A percentile compares a stretch with the other conserved stretches of the same genome.
Conservation (phyloP, 192 early-diverging fungal species). For the Podila horticola region DNA sequence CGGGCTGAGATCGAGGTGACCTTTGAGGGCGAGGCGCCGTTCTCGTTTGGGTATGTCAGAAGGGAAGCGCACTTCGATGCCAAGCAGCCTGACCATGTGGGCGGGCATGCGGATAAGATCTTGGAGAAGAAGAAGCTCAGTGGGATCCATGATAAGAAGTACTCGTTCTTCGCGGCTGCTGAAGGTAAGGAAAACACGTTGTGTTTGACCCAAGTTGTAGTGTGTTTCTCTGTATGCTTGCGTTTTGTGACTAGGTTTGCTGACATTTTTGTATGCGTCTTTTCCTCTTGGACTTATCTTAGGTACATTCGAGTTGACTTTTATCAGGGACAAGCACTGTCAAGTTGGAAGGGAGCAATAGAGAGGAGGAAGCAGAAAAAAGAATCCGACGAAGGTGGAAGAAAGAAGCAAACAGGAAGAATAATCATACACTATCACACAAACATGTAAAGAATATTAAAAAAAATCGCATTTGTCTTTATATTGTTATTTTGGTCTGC, state of each 20-base stretch:
- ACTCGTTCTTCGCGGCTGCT: slow-evolving; percentile 18
- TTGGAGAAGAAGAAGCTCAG: slow-evolving; percentile 3
- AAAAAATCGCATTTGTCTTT: too few relatives aligned
- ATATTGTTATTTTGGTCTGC: too few relatives aligned
- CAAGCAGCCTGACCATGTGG: slow-evolving; percentile 5
- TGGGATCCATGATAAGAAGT: slow-evolving; percentile 20
- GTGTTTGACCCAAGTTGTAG: not conserved
- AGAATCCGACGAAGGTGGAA: too few relatives aligned
- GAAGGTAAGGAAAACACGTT: slow-evolving; percentile 22
- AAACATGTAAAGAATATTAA: too few relatives aligned
- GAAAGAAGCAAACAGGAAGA: too few relatives aligned
- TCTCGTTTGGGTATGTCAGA: slow-evolving; percentile 31
- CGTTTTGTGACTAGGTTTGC: not conserved
- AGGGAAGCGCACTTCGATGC: slow-evolving; percentile 34
- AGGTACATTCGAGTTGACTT: slow-evolving; percentile 37
- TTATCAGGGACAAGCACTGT: slow-evolving; percentile 40
- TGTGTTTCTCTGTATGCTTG: not conserved
- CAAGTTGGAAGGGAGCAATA: slow-evolving; percentile 29
- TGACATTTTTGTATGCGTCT: not conserved
- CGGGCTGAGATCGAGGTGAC: slow-evolving; percentile 30
- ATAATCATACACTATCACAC: too few relatives aligned
- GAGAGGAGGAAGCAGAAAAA: not conserved
- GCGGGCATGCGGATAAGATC: slow-evolving; percentile 11
- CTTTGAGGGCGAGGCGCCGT: slow-evolving; percentile 36
- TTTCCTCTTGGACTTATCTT: not conserved